phyloP scores from a whole-genome alignment of 345 rosid genomes.

The Euphorbia lathyris region DNA sequence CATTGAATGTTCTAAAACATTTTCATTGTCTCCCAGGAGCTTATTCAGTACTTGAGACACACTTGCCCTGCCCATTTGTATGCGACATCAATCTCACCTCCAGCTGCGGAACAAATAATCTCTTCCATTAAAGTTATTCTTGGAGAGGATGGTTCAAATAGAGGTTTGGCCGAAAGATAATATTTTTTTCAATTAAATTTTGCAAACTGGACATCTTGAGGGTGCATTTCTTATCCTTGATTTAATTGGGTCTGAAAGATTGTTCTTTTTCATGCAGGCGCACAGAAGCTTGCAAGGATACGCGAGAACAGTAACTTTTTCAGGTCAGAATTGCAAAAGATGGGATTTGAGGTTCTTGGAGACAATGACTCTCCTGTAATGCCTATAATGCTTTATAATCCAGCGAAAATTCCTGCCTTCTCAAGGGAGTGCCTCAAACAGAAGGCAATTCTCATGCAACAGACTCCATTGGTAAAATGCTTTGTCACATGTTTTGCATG shows the following conservation, averaged over 20 bases:
- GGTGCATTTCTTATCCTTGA: not conserved
- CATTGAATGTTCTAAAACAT: not conserved
- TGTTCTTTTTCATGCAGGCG: conserved; percentile 46
- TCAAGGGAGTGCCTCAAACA: conserved; percentile 82
- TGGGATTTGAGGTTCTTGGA: conserved; percentile 98
- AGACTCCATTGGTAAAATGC: not conserved
- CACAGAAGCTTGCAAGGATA: conserved; percentile 82
- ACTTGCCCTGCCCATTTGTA: conserved; percentile 94
- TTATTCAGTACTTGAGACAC: conserved; percentile 66
- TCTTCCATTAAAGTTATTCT: conserved; percentile 86
- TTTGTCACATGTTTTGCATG: not conserved
- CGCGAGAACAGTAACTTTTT: conserved; percentile 95
- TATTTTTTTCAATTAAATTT: not conserved
- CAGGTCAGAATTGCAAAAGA: conserved; percentile 82
- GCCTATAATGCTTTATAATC: conserved; percentile 98
- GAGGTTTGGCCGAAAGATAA: conserved; percentile 44
- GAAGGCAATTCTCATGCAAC: conserved; percentile 39
- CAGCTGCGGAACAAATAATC: conserved; percentile 84
- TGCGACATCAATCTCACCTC: conserved; percentile 91
- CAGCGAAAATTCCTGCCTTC: conserved; percentile 94
- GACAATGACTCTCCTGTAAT: conserved; percentile 97
- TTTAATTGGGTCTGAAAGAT: not conserved
- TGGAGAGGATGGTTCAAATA: conserved; percentile 88
- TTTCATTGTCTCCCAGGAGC: conserved; percentile 47
- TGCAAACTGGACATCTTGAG: not conserved